Conservation (phyloP, 495 filamentous ascomycete genomes). For the Eremomyces bilateralis region DNA sequence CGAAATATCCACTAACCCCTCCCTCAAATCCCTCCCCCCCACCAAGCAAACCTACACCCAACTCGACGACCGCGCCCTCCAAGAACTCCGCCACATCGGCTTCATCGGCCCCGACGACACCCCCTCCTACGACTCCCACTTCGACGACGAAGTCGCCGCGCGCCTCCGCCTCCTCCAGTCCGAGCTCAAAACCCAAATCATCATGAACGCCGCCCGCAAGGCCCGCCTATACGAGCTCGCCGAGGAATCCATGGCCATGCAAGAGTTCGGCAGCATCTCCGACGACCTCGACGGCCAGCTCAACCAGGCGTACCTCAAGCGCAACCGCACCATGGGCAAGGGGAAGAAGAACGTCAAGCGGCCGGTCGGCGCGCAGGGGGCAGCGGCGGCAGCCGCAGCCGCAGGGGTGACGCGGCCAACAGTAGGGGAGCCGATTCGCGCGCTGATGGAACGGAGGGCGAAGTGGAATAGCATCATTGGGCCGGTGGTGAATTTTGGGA, state of each 20-base stretch:
- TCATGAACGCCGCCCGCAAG: slow-evolving; percentile 79
- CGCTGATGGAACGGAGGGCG: slow-evolving; percentile 68
- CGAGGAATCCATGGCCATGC: slow-evolving; percentile 76
- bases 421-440: slow-evolving; percentile 76
- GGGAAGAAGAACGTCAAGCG: slow-evolving; percentile 76
- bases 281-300: slow-evolving; percentile 94
- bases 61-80: slow-evolving; percentile 73
- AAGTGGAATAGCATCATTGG: slow-evolving; percentile 78
- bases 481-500: slow-evolving; percentile 62
- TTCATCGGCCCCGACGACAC: slow-evolving; percentile 46
- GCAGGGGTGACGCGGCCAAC: slow-evolving; percentile 46
- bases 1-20: slow-evolving; percentile 24
- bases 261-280: slow-evolving; percentile 90
- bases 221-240: slow-evolving; percentile 64
- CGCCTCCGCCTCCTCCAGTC: slow-evolving; percentile 67
- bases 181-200: slow-evolving; percentile 55
- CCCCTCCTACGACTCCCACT: slow-evolving; percentile 64
- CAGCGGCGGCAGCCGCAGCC: slow-evolving; percentile 17
- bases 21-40: slow-evolving; percentile 9
- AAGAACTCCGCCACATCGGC: slow-evolving; percentile 83
- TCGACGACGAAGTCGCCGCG: slow-evolving; percentile 85
- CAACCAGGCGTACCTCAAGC: slow-evolving; percentile 84
- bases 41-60: slow-evolving; percentile 48
- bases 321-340: slow-evolving; percentile 82
- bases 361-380: slow-evolving; percentile 31